Evolutionary conservation across 169 alveolate species (phyloP), one percentile per base, ranked within the genome.

Genomic region (Cryptosporidium parvum): DNA sequence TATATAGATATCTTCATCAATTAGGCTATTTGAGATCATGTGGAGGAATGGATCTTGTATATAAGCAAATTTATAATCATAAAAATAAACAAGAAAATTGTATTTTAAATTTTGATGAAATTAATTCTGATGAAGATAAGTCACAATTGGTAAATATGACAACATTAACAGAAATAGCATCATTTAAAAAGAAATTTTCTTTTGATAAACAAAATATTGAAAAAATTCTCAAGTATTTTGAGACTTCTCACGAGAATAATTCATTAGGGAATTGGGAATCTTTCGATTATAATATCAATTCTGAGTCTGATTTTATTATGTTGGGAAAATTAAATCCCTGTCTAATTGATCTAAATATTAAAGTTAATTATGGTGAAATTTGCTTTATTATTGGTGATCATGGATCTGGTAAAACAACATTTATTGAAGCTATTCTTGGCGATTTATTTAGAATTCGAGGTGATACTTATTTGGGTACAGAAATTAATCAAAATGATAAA

Each of bases 341-440:
- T 45, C 23, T 80, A 56, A 14, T 42, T 16, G 75, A 80, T 33
- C 10, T 80, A 2, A 80, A 80, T 18, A 39, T 80, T 37, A 62
- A 44, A 29, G 29, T 80, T 12, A 23, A 29, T 3, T 80, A 80
- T 14, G 89, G 89, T 23, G 80, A 80, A 29, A 80, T 80, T 12
- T 59, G 89, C 56, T 62, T 80, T 45, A 80, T 80, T 61, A 33
- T 80, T 37, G 89, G 89, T 21, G 80, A 80, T 31, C 80, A 59
- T 45, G 89, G 75, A 16, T 14, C 80, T 58, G 89, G 89, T 4
- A 80, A 80, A 51, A 62, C 80, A 37, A 80, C 69, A 0, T 80
- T 80, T 12, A 62, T 80, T 42, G 75, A 80, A n/a, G 31, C 89
- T 31, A 62, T 80, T 42, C 42, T 80, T 29, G 89, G 89, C 0